Evolutionary conservation across 345 rosid genomes (phyloP).

Genomic region (rapeseed (Brassica napus)): DNA sequence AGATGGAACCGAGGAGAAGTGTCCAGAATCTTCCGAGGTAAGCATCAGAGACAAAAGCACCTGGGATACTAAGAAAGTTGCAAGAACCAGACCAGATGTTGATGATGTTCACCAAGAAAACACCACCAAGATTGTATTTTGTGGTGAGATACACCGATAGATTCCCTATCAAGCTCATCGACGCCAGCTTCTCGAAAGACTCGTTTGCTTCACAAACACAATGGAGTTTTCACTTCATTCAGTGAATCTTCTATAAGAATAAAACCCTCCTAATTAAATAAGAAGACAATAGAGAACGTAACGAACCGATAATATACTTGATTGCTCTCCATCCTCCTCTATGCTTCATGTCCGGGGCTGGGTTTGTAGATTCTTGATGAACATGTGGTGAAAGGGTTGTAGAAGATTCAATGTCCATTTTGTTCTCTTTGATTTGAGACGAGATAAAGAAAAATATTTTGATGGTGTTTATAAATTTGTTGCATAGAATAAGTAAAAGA

Average conservation of each 20-base stretch:
- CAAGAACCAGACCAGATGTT: constrained; percentile 62
- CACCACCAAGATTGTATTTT: constrained; percentile 60
- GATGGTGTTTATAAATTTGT: background rate
- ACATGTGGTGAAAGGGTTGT: constrained; percentile 3
- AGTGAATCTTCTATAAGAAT: background rate
- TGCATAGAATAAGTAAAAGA: constrained; percentile 7
- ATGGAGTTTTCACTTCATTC: background rate
- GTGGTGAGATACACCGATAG: constrained; percentile 53
- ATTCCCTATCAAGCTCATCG: constrained; percentile 63
- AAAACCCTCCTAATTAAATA: background rate
- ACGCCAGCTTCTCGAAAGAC: constrained; percentile 79
- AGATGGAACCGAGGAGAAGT: constrained; percentile 54
- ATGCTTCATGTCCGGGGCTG: background rate
- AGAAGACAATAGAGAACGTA: background rate
- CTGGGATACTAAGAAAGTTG: constrained; percentile 55
- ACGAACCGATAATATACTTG: constrained; percentile 49
- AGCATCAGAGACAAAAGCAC: constrained; percentile 68
- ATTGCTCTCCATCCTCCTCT: constrained; percentile 58
- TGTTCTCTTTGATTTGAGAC: background rate
- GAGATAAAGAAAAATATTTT: constrained; percentile 6
- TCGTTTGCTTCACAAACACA: constrained; percentile 52
- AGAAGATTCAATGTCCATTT: constrained; percentile 31
- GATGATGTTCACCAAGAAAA: constrained; percentile 53
- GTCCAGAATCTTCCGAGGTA: constrained; percentile 63
- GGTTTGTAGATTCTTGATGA: constrained; percentile 16